These are phyloP conservation scores for Colletotrichum aenigma DNA, from an alignment of 2,329 filamentous ascomycete species.

Conservation along the genomic window DNA sequence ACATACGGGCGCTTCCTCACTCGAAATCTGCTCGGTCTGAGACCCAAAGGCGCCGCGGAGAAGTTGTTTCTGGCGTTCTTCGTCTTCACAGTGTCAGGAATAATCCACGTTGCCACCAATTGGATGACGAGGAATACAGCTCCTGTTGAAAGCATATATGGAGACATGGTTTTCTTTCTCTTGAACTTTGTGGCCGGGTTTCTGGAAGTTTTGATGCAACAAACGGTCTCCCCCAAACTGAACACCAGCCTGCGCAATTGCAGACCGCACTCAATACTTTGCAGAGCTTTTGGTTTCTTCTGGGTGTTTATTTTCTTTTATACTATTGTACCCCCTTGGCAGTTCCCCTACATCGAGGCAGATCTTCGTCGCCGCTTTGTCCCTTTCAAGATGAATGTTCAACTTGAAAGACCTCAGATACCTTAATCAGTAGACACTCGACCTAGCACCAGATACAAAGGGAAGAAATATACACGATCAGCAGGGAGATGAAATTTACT, in stretches of 20 bases:
- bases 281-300: not conserved
- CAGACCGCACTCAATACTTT: not conserved
- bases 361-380: not conserved
- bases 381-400: not conserved
- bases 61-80: not conserved
- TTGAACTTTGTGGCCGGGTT: not conserved
- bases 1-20: not conserved
- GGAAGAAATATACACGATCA: too few relatives aligned
- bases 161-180: not conserved
- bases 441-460: too few relatives aligned
- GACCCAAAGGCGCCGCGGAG: not conserved
- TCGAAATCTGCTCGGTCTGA: not conserved
- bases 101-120: not conserved
- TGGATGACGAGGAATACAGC: not conserved
- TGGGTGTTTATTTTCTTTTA: not conserved
- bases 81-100: not conserved
- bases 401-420: not conserved
- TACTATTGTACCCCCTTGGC: not conserved
- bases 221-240: fast-evolving
- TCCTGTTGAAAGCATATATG: not conserved
- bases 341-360: not conserved
- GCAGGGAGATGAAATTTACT: fast-evolving
- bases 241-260: too few relatives aligned
- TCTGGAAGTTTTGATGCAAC: not conserved
- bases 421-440: not conserved